phyloP scores from a whole-genome alignment of 1,284 basidiomycete species.

The Sanghuangporus weigelae region DNA sequence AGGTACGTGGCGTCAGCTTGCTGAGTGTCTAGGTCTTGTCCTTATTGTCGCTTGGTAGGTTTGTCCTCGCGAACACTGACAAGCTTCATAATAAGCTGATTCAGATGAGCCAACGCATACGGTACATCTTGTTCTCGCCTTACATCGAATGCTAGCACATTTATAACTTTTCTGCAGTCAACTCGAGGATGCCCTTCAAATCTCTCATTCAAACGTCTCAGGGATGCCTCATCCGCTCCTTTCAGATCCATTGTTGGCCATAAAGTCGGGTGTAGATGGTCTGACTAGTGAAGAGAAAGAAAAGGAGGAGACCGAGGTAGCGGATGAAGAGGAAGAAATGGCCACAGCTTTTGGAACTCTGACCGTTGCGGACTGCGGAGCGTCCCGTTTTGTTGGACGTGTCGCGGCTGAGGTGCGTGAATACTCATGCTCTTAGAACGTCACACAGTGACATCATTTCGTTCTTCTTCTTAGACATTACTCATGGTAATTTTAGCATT shows the following conservation, averaged over 20 bases:
- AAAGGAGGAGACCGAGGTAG: not conserved
- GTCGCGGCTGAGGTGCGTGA: not conserved
- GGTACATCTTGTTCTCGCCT: not conserved
- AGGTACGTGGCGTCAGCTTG: not conserved
- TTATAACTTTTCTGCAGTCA: not conserved
- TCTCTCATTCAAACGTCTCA: slow-evolving; percentile 11
- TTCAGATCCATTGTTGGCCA: slow-evolving; percentile 4
- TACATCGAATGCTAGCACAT: not conserved
- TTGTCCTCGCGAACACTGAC: slow-evolving; percentile 17
- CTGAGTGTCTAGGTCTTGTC: not conserved
- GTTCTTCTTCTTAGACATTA: not conserved
- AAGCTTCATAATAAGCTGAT: slow-evolving; percentile 12
- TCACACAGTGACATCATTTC: not conserved
- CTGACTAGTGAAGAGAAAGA: not conserved
- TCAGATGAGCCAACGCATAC: slow-evolving; percentile 18
- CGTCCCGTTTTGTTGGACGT: slow-evolving; percentile 7
- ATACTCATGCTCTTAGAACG: not conserved
- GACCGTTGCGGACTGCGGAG: slow-evolving; percentile 5
- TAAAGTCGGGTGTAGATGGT: slow-evolving; percentile 11
- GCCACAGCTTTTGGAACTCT: slow-evolving; percentile 10
- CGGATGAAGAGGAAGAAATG: slow-evolving; percentile 9
- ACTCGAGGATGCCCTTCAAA: slow-evolving; percentile 16
- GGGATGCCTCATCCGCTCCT: slow-evolving; percentile 13
- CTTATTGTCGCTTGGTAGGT: not conserved
- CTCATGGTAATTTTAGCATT: not conserved